Conservation (phyloP, 371 early-diverging fungal species). For the Chytridiales sp. region DNA sequence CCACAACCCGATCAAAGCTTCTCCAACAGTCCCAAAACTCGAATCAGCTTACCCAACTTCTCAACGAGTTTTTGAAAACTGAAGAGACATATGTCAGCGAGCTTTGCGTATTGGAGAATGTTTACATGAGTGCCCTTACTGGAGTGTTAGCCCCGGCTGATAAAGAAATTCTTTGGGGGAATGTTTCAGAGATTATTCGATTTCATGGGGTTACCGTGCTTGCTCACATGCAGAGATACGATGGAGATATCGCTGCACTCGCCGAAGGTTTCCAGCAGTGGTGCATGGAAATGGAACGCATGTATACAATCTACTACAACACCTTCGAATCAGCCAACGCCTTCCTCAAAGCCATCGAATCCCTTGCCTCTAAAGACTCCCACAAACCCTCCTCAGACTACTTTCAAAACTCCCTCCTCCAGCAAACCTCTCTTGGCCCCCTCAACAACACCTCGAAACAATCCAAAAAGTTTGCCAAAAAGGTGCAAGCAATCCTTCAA, state of each 20-base stretch:
- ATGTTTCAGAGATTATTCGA: conserved; percentile 63
- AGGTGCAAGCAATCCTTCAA: conserved; percentile 32
- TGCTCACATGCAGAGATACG: background rate
- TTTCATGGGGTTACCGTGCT: conserved; percentile 54
- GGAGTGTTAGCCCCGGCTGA: conserved; percentile 48
- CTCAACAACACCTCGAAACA: conserved; percentile 2
- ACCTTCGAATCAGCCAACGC: conserved; percentile 68
- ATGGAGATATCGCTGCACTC: background rate
- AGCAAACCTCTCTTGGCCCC: conserved; percentile 8
- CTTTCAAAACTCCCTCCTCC: conserved; percentile 12
- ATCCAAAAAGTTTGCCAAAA: conserved; percentile 24
- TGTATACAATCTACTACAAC: conserved; percentile 74
- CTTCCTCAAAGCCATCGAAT: conserved; percentile 49
- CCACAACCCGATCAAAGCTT: too few species aligned
- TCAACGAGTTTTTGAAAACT: conserved; percentile 77
- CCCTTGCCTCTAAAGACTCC: conserved; percentile 9
- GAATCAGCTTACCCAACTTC: too few species aligned
- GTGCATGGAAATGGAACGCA: conserved; percentile 63
- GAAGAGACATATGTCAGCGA: conserved; percentile 77
- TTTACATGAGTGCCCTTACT: conserved; percentile 52
- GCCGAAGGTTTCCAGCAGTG: conserved; percentile 24
- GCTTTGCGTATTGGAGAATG: conserved; percentile 59
- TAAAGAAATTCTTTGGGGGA: conserved; percentile 61
- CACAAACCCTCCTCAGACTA: conserved; percentile 7
- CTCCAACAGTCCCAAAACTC: too few species aligned